A percentile compares a stretch with the other conserved stretches of the same genome.
phyloP scores from a whole-genome alignment of 306 rosid genomes.

The Gastrolobium villosum region DNA sequence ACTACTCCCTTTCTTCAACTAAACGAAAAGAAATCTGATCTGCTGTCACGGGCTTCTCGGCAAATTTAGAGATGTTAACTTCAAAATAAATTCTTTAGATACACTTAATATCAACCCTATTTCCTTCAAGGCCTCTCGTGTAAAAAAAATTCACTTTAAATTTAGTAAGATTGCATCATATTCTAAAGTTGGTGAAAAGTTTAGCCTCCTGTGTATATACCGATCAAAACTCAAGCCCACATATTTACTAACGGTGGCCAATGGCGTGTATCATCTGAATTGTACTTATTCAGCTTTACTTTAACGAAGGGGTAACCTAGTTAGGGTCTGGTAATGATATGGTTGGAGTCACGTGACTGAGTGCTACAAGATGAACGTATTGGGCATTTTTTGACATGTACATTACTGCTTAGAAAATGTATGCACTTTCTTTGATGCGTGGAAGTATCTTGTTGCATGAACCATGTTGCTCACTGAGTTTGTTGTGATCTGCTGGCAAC shows the following conservation, averaged over 20 bases:
- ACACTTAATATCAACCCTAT: not conserved
- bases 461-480: slow-evolving; percentile 14
- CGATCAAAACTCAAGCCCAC: not conserved
- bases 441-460: slow-evolving; percentile 16
- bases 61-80: slow-evolving; percentile 17
- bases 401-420: not conserved
- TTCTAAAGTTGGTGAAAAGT: not conserved
- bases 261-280: not conserved
- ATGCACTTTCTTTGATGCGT: slow-evolving; percentile 12
- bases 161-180: not conserved
- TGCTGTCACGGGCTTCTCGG: not conserved
- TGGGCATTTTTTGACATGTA: not conserved
- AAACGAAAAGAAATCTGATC: slow-evolving; percentile 13
- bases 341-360: not conserved
- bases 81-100: not conserved
- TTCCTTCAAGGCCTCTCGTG: slow-evolving; percentile 16
- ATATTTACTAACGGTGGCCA: not conserved
- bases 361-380: not conserved
- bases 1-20: not conserved
- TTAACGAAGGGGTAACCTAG: not conserved
- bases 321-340: not conserved
- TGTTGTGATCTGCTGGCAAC: not conserved
- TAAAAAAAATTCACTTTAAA: not conserved
- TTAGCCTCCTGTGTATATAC: not conserved
- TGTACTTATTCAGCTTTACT: slow-evolving; percentile 5